These are phyloP conservation scores for Fusarium napiforme DNA, from an alignment of 2,329 filamentous ascomycete species.

Conservation along the genomic window DNA sequence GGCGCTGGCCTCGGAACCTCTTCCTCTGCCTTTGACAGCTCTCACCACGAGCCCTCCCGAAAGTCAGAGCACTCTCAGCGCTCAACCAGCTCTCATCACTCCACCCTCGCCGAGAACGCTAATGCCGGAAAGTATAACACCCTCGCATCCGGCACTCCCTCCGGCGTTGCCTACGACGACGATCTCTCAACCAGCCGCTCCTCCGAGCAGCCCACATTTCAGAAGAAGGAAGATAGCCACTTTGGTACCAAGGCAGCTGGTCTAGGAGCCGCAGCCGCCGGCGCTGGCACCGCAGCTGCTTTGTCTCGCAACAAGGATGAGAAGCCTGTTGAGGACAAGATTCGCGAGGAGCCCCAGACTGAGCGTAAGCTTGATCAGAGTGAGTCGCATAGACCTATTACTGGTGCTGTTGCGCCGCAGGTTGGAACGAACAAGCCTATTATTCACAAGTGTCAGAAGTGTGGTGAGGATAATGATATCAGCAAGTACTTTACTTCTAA, in stretches of 20 bases:
- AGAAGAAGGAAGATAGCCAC: neutral
- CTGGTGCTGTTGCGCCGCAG: neutral
- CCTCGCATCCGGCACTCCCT: slow-evolving; percentile 34
- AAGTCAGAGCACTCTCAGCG: neutral
- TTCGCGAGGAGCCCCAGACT: neutral
- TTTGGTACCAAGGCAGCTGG: neutral
- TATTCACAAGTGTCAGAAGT: slow-evolving; percentile 25
- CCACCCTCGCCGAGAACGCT: slow-evolving; percentile 9
- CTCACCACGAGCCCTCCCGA: neutral
- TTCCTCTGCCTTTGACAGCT: neutral
- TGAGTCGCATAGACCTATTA: neutral
- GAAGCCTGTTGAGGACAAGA: neutral
- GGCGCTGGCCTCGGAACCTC: neutral
- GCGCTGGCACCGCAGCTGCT: neutral
- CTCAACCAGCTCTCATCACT: neutral
- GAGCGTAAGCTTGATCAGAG: neutral
- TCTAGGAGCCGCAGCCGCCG: neutral
- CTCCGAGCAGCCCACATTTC: fast-evolving
- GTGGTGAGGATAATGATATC: slow-evolving; percentile 22
- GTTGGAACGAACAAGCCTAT: slow-evolving; percentile 2
- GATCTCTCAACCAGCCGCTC: neutral
- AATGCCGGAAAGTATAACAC: slow-evolving; percentile 38
- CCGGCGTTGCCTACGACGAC: slow-evolving; percentile 18
- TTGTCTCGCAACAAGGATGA: slow-evolving; percentile 3
- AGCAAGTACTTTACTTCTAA: slow-evolving; percentile 11